A percentile compares a stretch with the other conserved stretches of the same genome.
Evolutionary conservation across 192 early-diverging fungal genomes (phyloP).

Genomic region (Glomus cerebriforme): DNA sequence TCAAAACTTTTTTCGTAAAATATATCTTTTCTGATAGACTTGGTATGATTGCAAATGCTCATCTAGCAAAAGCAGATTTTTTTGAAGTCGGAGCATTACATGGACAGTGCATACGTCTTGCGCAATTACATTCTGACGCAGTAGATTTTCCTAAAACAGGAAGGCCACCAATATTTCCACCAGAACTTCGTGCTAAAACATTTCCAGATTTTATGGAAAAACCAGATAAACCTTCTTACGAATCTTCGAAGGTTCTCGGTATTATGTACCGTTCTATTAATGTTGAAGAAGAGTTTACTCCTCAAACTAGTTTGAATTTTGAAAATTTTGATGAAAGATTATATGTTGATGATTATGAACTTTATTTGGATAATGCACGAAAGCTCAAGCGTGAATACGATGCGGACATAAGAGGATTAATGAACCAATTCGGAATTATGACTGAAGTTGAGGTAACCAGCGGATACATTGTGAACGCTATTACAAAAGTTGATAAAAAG

Average conservation of each 20-base stretch:
- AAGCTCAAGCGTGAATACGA: conserved; percentile 50
- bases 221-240: conserved; percentile 49
- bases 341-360: conserved; percentile 51
- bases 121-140: conserved; percentile 69
- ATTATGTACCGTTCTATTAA: conserved; percentile 54
- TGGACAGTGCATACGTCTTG: conserved; percentile 57
- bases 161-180: conserved; percentile 50
- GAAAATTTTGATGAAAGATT: conserved; percentile 44
- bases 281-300: conserved; percentile 39
- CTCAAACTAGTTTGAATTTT: conserved; percentile 40
- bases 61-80: conserved; percentile 63
- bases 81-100: conserved; percentile 47
- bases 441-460: conserved; percentile 45
- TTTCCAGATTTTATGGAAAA: conserved; percentile 82
- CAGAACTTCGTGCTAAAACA: conserved; percentile 40
- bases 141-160: conserved; percentile 80
- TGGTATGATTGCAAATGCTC: conserved; percentile 70
- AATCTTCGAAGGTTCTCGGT: conserved; percentile 56
- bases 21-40: conserved; percentile 66
- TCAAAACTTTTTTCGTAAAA: conserved; percentile 65
- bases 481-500: conserved; percentile 50
- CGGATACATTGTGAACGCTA: conserved; percentile 39
- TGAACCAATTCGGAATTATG: conserved; percentile 67
- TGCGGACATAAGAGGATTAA: conserved; percentile 50
- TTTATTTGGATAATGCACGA: conserved; percentile 54